A percentile compares a stretch with the other conserved stretches of the same genome.
Evolutionary conservation across 305 asterid species (phyloP).

Genomic region (Rubia balearica): DNA sequence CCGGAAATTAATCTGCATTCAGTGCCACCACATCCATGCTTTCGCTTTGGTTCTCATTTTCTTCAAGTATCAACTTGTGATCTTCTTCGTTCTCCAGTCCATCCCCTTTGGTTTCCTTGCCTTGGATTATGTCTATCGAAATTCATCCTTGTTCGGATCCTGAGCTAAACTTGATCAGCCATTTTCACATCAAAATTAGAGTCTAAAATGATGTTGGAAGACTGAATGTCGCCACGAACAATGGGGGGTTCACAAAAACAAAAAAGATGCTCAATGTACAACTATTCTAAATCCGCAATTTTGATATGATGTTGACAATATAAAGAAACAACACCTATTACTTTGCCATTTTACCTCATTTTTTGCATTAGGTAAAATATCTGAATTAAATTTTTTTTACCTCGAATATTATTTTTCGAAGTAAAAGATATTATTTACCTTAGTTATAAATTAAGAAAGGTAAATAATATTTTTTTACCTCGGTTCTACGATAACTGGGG

Average conservation of each 20-base stretch:
- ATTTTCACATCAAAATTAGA: conserved; percentile 64
- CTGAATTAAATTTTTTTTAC: no score
- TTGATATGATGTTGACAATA: no score
- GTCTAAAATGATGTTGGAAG: conserved; percentile 74
- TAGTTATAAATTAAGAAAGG: no score
- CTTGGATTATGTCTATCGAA: conserved; percentile 27
- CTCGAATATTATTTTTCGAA: no score
- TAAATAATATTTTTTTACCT: no score
- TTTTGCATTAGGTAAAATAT: no score
- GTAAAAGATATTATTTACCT: no score
- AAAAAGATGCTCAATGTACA: conserved; percentile 51
- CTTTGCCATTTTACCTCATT: no score
- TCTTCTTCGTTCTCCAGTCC: conserved; percentile 43
- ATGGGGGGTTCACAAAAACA: conserved; percentile 60
- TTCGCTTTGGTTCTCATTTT: conserved; percentile 44
- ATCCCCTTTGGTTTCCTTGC: conserved; percentile 20
- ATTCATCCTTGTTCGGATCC: conserved; percentile 35
- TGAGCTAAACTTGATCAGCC: conserved; percentile 86
- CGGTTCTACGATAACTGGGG: no score
- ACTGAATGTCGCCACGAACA: conserved; percentile 77
- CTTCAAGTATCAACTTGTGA: conserved; percentile 52
- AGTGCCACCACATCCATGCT: conserved; percentile 62
- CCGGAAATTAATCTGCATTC: conserved; percentile 55
- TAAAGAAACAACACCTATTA: no score
- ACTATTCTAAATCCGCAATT: no score